A percentile compares a stretch with the other conserved stretches of the same genome.
Conservation (phyloP, 345 rosid genomes). For the Populus deltoides region DNA sequence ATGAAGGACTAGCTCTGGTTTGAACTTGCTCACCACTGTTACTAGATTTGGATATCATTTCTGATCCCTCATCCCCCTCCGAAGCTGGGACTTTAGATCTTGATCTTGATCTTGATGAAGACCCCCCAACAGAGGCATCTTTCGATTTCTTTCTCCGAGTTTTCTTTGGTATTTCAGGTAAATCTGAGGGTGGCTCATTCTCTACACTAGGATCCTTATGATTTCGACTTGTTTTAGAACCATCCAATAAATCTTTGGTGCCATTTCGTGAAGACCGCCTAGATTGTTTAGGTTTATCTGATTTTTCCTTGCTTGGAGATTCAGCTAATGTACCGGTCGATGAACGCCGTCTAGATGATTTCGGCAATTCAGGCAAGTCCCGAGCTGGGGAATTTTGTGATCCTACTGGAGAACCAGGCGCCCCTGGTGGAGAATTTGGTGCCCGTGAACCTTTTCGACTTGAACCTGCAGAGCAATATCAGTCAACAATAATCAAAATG, state of each 20-base stretch:
- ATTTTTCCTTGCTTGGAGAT: constrained; percentile 39
- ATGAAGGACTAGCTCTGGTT: constrained; percentile 11
- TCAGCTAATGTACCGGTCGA: constrained; percentile 21
- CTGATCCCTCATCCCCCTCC: constrained; percentile 37
- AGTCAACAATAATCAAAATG: not conserved
- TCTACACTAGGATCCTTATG: constrained; percentile 24
- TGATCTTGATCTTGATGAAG: constrained; percentile 21
- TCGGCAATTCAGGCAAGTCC: constrained; percentile 36
- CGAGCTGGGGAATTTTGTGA: constrained; percentile 4
- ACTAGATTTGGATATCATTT: constrained; percentile 28
- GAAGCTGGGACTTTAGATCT: constrained; percentile 31
- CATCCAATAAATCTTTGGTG: constrained; percentile 1
- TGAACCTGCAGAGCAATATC: not conserved
- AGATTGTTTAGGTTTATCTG: constrained; percentile 47
- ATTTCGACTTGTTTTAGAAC: constrained; percentile 1
- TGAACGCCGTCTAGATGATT: constrained; percentile 41
- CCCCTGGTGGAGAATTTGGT: not conserved
- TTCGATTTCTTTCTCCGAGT: constrained; percentile 43
- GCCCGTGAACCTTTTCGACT: constrained; percentile 15
- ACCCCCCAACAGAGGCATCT: constrained; percentile 18
- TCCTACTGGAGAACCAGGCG: constrained; percentile 6
- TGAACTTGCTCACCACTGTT: constrained; percentile 6
- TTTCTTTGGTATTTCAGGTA: constrained; percentile 32
- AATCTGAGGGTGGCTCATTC: constrained; percentile 22
- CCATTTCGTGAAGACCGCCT: constrained; percentile 42